phyloP scores from a whole-genome alignment of 2,329 filamentous ascomycete genomes.

The Pseudogymnoascus sp. region DNA sequence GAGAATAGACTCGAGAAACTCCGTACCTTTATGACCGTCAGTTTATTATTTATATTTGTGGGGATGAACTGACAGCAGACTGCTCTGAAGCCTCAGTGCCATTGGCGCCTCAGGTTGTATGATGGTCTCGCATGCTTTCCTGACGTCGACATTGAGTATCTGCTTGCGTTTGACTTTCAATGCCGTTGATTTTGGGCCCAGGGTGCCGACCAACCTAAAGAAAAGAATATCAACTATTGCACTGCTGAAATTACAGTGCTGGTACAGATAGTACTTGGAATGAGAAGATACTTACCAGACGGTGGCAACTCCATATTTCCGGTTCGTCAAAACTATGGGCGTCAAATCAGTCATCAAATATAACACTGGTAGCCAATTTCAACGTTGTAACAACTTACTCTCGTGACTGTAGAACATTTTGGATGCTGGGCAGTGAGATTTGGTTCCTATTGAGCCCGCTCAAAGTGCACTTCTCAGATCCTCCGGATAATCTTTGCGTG shows the following conservation, averaged over 20 bases:
- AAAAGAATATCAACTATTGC: neutral
- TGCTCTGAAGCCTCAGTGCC: constrained; percentile 82
- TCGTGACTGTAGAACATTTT: constrained; percentile 94
- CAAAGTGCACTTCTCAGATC: neutral
- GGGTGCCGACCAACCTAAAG: constrained; percentile 78
- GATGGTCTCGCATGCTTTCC: constrained; percentile 83
- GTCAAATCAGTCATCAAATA: neutral
- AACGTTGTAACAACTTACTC: constrained; percentile 46
- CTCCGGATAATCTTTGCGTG: neutral
- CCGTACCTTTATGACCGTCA: constrained; percentile 48
- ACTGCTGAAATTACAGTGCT: neutral
- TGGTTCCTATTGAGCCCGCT: neutral
- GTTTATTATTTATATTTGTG: constrained; percentile 10
- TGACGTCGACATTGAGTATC: constrained; percentile 80
- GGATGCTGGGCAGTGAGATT: neutral
- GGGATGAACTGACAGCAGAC: constrained; percentile 54
- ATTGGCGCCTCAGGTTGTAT: constrained; percentile 77
- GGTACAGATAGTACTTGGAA: neutral
- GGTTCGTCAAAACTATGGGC: constrained; percentile 63
- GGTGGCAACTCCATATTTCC: constrained; percentile 86
- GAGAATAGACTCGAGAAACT: constrained; percentile 73
- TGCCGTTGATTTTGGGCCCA: constrained; percentile 62
- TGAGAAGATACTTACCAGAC: constrained; percentile 62
- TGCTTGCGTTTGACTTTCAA: constrained; percentile 75
- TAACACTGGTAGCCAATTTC: no score